Evolutionary conservation across 2,329 filamentous ascomycete species (phyloP), one percentile per base, ranked within the genome.

Genomic region (Stachybotrys elegans): DNA sequence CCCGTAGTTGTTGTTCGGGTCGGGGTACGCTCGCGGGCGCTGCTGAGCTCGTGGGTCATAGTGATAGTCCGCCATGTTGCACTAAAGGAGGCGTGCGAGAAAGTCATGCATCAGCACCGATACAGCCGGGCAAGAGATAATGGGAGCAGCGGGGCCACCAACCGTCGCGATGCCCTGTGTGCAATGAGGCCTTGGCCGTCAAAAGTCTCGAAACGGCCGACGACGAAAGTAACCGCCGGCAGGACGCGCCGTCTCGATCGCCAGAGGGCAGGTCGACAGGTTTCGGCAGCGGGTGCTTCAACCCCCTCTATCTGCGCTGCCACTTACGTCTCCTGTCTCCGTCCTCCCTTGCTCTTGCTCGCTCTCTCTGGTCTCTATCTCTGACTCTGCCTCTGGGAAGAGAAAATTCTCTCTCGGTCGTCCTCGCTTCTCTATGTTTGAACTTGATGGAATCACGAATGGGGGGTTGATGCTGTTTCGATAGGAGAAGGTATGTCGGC

Each of bases 61-160:
- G 49, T 73, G 75, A 55, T 81, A 80, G 58, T 81, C 77, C 57
- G 76, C 73, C 78, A 82, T 82, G 58, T 51, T 66, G 48, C 11
- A 21, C 34, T 40, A 43, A 22, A 41, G 19, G 31, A 34, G 31
- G 31, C 22, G 19, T n/a, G n/a, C 22, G 29, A 42, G 48, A 41
- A 22, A 32, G 34, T 25, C 22, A 42, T 19, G 42, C 42, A 46
- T 48, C n/a, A 29, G 25, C 25, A 29, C 11, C n/a, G 11, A n/a
- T 29, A n/a, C 25, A n/a, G 3, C 11, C 25, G n/a, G 25, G n/a
- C n/a, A 29, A n/a, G n/a, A n/a, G n/a, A n/a, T 11, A 11, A 29
- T 11, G n/a, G 25, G 11, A n/a, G 25, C 25, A 29, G 25, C 25
- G 25, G 25, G 9, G 37, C 16, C 20, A 39, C 38, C n/a, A 22